Evolutionary conservation across 2,329 filamentous ascomycete genomes (phyloP).

Genomic region (Colletotrichum endophyticum): DNA sequence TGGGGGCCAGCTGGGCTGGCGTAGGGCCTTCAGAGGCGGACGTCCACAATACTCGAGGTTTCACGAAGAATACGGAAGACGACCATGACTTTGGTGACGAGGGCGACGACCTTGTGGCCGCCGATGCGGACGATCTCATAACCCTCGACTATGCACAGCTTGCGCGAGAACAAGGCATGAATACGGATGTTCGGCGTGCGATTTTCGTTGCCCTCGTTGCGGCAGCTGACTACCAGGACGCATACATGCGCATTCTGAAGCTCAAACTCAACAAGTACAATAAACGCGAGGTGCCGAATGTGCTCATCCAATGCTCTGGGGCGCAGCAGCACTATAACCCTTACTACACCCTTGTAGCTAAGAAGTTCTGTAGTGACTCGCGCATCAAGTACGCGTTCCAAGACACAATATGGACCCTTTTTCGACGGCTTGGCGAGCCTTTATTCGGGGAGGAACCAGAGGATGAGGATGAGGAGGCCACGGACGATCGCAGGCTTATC

Average conservation of each 20-base stretch:
- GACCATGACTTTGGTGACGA: slow-evolving; percentile 31
- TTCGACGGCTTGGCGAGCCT: slow-evolving; percentile 83
- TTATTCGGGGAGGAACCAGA: slow-evolving; percentile 70
- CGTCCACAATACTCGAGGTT: background rate
- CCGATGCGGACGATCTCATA: slow-evolving; percentile 46
- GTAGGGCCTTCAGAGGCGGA: slow-evolving; percentile 24
- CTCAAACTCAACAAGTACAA: slow-evolving; percentile 86
- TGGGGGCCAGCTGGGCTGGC: slow-evolving; percentile 87
- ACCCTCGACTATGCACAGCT: slow-evolving; percentile 73
- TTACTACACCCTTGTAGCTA: slow-evolving; percentile 88
- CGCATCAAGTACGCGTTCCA: slow-evolving; percentile 85
- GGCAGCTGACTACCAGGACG: slow-evolving; percentile 83
- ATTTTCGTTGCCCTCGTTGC: slow-evolving; percentile 94
- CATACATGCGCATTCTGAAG: slow-evolving; percentile 78
- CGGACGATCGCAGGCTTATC: slow-evolving; percentile 55
- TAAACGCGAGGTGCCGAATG: slow-evolving; percentile 83
- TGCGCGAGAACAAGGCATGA: slow-evolving; percentile 84
- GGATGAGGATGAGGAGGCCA: slow-evolving; percentile 53
- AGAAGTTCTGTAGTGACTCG: slow-evolving; percentile 76
- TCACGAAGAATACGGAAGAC: background rate
- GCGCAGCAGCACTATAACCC: slow-evolving; percentile 87
- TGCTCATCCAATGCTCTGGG: slow-evolving; percentile 85
- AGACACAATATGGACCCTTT: slow-evolving; percentile 84
- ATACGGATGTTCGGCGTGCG: slow-evolving; percentile 83
- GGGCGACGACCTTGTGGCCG: slow-evolving; percentile 21